A percentile compares a stretch with the other conserved stretches of the same genome.
Evolutionary conservation across 352 stramenopile genomes (phyloP).

Genomic region (Pythium chondricola): DNA sequence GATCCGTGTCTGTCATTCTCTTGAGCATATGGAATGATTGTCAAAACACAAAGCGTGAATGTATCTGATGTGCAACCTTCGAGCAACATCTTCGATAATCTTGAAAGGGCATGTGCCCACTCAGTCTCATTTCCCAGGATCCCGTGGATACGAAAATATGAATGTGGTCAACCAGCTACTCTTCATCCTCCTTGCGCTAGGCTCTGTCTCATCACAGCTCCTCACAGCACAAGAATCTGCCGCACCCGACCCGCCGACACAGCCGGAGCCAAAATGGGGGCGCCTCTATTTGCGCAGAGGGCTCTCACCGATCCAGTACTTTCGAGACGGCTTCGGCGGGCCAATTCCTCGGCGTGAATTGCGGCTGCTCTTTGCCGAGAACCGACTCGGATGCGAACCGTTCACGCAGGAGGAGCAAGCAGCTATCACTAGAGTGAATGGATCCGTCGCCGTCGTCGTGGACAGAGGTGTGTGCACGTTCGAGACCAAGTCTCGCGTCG

Average conservation of each 20-base stretch:
- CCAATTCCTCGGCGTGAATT: slow-evolving; percentile 33
- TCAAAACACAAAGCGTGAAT: too few species aligned
- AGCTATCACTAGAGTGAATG: slow-evolving; percentile 25
- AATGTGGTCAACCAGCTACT: not conserved
- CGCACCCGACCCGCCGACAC: too few species aligned
- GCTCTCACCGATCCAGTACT: slow-evolving; percentile 66
- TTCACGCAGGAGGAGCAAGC: slow-evolving; percentile 28
- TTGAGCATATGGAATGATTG: too few species aligned
- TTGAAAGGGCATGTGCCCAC: not conserved
- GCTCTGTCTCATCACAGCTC: not conserved
- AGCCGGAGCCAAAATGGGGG: slow-evolving; percentile 40
- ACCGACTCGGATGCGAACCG: slow-evolving; percentile 36
- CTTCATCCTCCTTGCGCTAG: not conserved
- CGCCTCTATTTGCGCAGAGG: slow-evolving; percentile 64
- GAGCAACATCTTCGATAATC: slow-evolving; percentile 5
- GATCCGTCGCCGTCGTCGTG: slow-evolving; percentile 36
- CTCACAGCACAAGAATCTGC: not conserved
- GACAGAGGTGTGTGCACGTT: slow-evolving; percentile 65
- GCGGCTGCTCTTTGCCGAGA: slow-evolving; percentile 38
- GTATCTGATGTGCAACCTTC: slow-evolving; percentile 1
- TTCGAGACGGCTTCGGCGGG: slow-evolving; percentile 48
- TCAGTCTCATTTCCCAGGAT: not conserved
- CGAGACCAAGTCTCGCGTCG: slow-evolving; percentile 46
- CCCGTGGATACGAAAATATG: not conserved
- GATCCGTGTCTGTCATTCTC: too few species aligned